Evolutionary conservation across 129 eudicot genomes (phyloP), one percentile per base, ranked within the genome.

Genomic region (Flaveria linearis): DNA sequence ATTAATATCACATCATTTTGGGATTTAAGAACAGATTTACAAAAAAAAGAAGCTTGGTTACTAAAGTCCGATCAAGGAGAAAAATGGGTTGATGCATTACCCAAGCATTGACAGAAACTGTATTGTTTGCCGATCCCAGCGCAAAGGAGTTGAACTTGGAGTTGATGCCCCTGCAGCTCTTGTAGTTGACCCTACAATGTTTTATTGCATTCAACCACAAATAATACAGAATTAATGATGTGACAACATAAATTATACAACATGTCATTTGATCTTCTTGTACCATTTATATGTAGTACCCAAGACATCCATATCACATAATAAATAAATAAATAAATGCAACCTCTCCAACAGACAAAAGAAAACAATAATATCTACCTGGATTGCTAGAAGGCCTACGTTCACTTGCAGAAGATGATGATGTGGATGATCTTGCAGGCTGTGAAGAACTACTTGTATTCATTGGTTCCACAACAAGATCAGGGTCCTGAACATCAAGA

Each of bases 81-180:
- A 15, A 23, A 43, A 5, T 23, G 58, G 23, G 10, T 41, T n/a
- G 12, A 72, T 26, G 78, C 61, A 26, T 52, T 86, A 95, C 99
- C 99, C 99, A 95, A 72, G 97, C 97, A 91, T 91, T 87, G 76
- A 95, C 91, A 30, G 99, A 89, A 95, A 95, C 28, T 87, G 94
- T 45, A 95, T 87, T 22, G 99, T 95, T 71, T 83, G 97, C 20
- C 82, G 80, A 85, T 91, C 96, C 96, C 93, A 89, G 18, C 88
- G 92, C 82, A 89, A 83, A 56, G 94, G 80, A 55, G 96, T 81
- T 68, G 97, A 74, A 80, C 73, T 80, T 17, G 89, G 80, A 80
- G 93, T 61, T 12, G 96, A 83, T 76, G 96, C 8, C 49, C 91
- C 96, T 25, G 98, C 72, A 47, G 95, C 79, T 86, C 97, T 85